Base-by-base conservation (phyloP, 139 green algal genomes). In the Chlorella sorokiniana region DNA sequence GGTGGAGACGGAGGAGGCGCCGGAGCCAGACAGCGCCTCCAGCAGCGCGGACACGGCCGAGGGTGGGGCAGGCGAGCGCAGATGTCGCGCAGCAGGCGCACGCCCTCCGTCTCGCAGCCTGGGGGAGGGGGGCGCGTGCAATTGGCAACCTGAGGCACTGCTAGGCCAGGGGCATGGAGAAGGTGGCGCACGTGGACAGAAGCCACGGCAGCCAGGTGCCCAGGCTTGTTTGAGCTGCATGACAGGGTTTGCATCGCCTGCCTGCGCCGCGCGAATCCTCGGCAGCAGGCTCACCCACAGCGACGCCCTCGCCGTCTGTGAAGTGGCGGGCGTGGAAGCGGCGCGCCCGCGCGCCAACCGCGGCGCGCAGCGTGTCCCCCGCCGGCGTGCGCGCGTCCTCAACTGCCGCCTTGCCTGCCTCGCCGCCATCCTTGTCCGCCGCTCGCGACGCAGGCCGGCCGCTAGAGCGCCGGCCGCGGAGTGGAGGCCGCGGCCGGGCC, bases 1-100 rank as follows among this genome's bases (percentile, higher is more conserved):
- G 18, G 95, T 95, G 25, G 90, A 96, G n/a, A 98, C 79, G 44
- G 77, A 81, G 83, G 42, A 71, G 31, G 48, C 59, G 45, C 81
- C 85, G 18, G 76, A 78, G 44, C 81, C 81, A 35, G 80, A 76
- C 59, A 91, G 81, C 41, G 78, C 71, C 0, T 62, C 67, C 75
- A 95, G 81, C 51, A 96, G 73, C 48, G 84, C 79, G 62, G 61
- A 29, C 29, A 89, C 40, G 18, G 84, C 85, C 2, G 52, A 0
- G 68, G 68, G 69, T 78, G 68, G 18, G 61, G 56, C 79, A 94
- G 84, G 35, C 64, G 41, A 7, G 31, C 45, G 70, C 86, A 89
- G 63, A 93, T 74, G 59, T 83, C 77, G 48, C 84, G 69, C 76
- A 96, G 86, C 78, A 85, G 22, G 59, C 59, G 48, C 38, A 93